These are phyloP conservation scores for Arthrobotrys megalospora DNA, from an alignment of 2,329 filamentous ascomycete species.

Conservation along the genomic window DNA sequence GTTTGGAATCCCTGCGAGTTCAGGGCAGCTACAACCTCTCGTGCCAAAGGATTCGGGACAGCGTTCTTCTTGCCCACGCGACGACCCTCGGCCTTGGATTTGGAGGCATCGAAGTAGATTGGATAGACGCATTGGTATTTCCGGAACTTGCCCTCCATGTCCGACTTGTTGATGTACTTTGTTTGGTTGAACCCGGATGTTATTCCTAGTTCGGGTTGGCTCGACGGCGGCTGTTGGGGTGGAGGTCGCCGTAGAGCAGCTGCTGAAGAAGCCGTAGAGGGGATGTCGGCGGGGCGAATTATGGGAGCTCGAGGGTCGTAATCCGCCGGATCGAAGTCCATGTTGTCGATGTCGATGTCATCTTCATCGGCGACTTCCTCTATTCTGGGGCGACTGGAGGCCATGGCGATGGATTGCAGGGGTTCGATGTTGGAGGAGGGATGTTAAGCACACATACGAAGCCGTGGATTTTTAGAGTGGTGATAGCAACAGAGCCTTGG, in stretches of 20 bases:
- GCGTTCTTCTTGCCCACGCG: conserved; percentile 81
- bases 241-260: conserved; percentile 66
- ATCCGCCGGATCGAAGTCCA: conserved; percentile 83
- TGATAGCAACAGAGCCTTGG: conserved; percentile 36
- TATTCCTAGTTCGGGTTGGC: conserved; percentile 27
- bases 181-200: conserved; percentile 63
- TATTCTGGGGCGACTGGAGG: conserved; percentile 81
- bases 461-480: conserved; percentile 34
- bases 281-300: conserved; percentile 67
- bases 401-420: conserved; percentile 71
- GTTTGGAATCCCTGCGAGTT: conserved; percentile 78
- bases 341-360: conserved; percentile 75
- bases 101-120: conserved; percentile 88
- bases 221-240: conserved; percentile 64
- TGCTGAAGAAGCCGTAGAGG: conserved; percentile 67
- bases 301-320: conserved; percentile 74
- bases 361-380: conserved; percentile 86
- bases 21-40: conserved; percentile 90
- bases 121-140: conserved; percentile 93
- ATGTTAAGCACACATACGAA: conserved; percentile 20
- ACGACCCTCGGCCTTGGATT: conserved; percentile 83
- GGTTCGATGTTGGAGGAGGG: conserved; percentile 5
- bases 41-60: conserved; percentile 86
- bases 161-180: conserved; percentile 68
- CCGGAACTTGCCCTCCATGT: conserved; percentile 75